These are phyloP conservation scores for Hansenula sp. DNA, from an alignment of 1,139 yeast species.

Conservation along the genomic window DNA sequence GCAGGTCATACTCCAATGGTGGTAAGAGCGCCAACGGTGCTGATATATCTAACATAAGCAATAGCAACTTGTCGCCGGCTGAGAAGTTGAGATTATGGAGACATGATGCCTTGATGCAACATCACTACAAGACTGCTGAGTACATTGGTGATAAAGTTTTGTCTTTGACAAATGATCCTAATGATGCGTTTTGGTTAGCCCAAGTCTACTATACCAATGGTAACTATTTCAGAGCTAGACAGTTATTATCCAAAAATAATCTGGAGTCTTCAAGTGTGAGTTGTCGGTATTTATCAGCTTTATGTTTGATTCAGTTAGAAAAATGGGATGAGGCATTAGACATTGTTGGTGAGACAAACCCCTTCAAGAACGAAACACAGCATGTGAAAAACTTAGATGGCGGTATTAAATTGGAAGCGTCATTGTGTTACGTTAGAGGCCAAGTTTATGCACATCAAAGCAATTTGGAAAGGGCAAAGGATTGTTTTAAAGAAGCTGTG, in stretches of 20 bases:
- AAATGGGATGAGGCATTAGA: constrained; percentile 89
- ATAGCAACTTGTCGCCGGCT: constrained; percentile 57
- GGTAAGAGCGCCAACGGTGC: background rate
- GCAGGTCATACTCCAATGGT: constrained; percentile 3
- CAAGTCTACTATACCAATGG: constrained; percentile 76
- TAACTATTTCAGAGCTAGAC: constrained; percentile 75
- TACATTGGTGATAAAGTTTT: constrained; percentile 89
- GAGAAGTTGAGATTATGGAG: constrained; percentile 90
- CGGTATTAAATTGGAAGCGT: constrained; percentile 81
- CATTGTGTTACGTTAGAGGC: constrained; percentile 85
- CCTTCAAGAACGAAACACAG: constrained; percentile 43
- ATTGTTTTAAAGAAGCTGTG: constrained; percentile 84
- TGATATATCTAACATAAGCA: background rate
- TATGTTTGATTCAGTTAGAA: constrained; percentile 70
- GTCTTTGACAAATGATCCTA: constrained; percentile 71
- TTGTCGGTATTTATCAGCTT: constrained; percentile 80
- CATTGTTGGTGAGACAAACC: constrained; percentile 79
- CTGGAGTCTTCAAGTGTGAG: constrained; percentile 50
- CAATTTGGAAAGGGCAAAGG: constrained; percentile 83
- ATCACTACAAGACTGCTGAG: constrained; percentile 86
- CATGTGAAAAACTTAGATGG: constrained; percentile 56
- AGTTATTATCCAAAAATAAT: constrained; percentile 41
- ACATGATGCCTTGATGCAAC: constrained; percentile 91
- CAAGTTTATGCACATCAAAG: constrained; percentile 78
- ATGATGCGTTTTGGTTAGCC: constrained; percentile 96